Conservation (phyloP, 202 grass and related monocot genomes). For the Musa balbisiana region DNA sequence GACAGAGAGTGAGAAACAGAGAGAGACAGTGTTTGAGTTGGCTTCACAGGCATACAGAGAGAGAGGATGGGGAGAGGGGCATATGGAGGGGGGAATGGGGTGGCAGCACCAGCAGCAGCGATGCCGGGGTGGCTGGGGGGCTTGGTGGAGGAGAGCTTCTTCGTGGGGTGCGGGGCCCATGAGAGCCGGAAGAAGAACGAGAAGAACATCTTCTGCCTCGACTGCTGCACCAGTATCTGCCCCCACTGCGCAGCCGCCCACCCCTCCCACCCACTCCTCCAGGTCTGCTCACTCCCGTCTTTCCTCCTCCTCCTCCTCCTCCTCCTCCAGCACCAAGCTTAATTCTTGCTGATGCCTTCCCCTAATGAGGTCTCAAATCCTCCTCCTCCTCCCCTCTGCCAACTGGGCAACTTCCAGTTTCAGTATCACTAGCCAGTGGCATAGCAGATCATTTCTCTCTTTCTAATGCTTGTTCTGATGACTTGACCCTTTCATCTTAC, state of each 20-base stretch:
- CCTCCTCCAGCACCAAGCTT: neutral
- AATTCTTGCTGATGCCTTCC: neutral
- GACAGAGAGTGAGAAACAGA: neutral
- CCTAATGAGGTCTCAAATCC: too few relatives aligned
- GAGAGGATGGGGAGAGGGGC: neutral
- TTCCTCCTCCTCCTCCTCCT: neutral
- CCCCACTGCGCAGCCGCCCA: slow-evolving; percentile 1
- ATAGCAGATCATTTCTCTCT: too few relatives aligned
- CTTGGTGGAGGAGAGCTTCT: slow-evolving; percentile 8
- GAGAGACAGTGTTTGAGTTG: neutral
- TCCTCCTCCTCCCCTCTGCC: too few relatives aligned
- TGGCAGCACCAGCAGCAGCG: neutral
- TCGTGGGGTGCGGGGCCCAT: neutral
- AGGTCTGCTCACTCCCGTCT: neutral
- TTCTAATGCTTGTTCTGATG: neutral
- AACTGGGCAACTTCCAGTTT: too few relatives aligned
- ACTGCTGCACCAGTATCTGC: slow-evolving; percentile 3
- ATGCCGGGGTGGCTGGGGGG: neutral
- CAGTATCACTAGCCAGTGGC: too few relatives aligned
- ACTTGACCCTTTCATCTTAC: neutral
- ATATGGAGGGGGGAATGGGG: neutral
- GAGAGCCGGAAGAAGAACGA: slow-evolving; percentile 10
- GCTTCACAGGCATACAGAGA: neutral
- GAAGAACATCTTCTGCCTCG: slow-evolving; percentile 10
- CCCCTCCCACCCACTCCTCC: neutral